Evolutionary conservation across 306 rosid genomes (phyloP).

Genomic region (Datisca glomerata): DNA sequence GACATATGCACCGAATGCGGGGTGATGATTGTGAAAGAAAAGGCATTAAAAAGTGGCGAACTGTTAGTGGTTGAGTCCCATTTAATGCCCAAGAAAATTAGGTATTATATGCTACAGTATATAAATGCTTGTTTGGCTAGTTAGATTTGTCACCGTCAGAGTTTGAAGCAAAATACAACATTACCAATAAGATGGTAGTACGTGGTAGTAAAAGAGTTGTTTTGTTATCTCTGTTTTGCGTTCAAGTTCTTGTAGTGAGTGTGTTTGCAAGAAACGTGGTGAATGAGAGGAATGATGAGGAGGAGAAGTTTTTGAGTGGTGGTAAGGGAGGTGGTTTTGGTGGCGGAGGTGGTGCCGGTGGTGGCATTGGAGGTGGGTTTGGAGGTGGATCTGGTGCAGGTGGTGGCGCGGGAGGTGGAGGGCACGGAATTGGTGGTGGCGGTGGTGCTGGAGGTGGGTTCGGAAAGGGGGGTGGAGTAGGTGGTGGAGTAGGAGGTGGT

Average conservation of each 20-base stretch:
- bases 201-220: slow-evolving; percentile 13
- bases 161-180: too few species aligned
- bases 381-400: slow-evolving; percentile 14
- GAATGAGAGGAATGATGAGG: slow-evolving; percentile 21
- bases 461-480: slow-evolving; percentile 10
- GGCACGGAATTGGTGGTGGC: slow-evolving; percentile 6
- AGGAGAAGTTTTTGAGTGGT: slow-evolving; percentile 18
- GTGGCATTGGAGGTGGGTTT: slow-evolving; percentile 13
- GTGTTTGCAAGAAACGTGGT: slow-evolving; percentile 53
- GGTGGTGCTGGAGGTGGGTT: background rate
- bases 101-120: too few species aligned
- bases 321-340: slow-evolving; percentile 12
- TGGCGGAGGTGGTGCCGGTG: slow-evolving; percentile 11
- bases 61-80: slow-evolving; percentile 46
- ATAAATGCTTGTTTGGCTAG: too few species aligned
- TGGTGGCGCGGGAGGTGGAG: slow-evolving; percentile 10
- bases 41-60: slow-evolving; percentile 26
- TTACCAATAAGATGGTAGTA: slow-evolving; percentile 16
- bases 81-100: slow-evolving; percentile 16
- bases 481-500: slow-evolving; percentile 4
- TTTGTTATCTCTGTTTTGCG: slow-evolving; percentile 37
- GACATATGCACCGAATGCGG: too few species aligned
- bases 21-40: too few species aligned
- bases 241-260: slow-evolving; percentile 30
- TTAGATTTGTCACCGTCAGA: too few species aligned